These are phyloP conservation scores for Kentomonas sorsogonicus DNA, from an alignment of 208 protist genomes.

Conservation along the genomic window DNA sequence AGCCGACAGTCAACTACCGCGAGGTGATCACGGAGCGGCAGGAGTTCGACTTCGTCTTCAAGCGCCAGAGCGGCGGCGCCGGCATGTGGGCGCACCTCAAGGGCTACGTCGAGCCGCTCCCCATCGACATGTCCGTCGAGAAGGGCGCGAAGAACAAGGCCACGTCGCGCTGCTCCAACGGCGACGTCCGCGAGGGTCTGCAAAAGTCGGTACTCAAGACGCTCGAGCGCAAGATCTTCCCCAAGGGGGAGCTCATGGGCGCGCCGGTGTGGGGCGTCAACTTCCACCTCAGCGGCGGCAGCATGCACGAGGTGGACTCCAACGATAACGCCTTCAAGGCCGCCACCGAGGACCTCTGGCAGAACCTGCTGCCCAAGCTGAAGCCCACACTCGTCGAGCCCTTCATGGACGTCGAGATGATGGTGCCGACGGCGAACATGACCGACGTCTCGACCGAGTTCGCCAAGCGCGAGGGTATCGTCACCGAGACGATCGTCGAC, in stretches of 20 bases:
- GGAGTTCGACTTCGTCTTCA: constrained; percentile 97
- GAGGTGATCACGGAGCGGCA: constrained; percentile 88
- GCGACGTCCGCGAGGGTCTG: constrained; percentile 91
- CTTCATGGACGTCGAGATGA: constrained; percentile 95
- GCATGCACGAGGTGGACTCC: constrained; percentile 98
- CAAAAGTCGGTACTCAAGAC: constrained; percentile 92
- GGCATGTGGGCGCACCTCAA: constrained; percentile 97
- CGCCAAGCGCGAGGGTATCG: constrained; percentile 81
- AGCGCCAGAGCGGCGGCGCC: constrained; percentile 98
- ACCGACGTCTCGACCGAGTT: constrained; percentile 86
- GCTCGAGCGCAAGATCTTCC: constrained; percentile 88
- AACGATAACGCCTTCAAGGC: constrained; percentile 97
- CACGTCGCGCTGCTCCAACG: constrained; percentile 90
- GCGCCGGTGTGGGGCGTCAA: constrained; percentile 94
- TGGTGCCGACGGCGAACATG: constrained; percentile 80
- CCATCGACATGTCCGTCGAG: constrained; percentile 88
- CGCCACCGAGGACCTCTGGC: constrained; percentile 93
- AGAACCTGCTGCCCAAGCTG: constrained; percentile 83
- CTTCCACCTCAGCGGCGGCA: constrained; percentile 94
- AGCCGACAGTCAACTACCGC: constrained; percentile 96
- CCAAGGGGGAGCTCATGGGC: constrained; percentile 93
- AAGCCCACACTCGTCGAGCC: constrained; percentile 95
- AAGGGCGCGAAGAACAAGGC: constrained; percentile 86
- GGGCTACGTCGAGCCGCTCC: constrained; percentile 89
- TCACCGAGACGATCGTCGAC: constrained; percentile 80